Evolutionary conservation across 371 early-diverging fungal species (phyloP).

Genomic region (Actinomortierella wolfii): DNA sequence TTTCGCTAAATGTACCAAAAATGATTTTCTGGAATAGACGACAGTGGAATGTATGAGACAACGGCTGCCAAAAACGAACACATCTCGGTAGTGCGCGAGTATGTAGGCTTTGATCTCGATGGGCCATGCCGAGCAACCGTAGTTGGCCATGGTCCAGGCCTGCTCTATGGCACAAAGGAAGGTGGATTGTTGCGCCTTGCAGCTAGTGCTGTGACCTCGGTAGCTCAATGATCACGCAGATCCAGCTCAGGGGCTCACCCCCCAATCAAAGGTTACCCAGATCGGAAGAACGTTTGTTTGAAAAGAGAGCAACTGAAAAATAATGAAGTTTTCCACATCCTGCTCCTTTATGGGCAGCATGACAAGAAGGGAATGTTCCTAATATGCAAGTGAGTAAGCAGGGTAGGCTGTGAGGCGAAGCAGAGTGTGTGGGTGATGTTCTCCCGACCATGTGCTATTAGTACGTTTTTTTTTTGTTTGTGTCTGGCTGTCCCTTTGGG

Average conservation of each 20-base stretch:
- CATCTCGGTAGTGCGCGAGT: constrained; percentile 32
- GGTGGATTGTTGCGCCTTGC: constrained; percentile 30
- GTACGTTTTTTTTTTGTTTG: constrained; percentile 2
- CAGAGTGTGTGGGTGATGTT: not conserved
- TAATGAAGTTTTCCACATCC: not conserved
- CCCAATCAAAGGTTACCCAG: not conserved
- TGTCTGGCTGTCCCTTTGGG: not conserved
- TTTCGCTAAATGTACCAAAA: not conserved
- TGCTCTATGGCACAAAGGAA: constrained; percentile 27
- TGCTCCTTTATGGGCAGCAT: too few relatives aligned
- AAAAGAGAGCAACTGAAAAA: not conserved
- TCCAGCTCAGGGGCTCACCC: too few relatives aligned
- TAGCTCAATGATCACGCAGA: not conserved
- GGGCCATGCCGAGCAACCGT: constrained; percentile 31
- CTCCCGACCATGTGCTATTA: not conserved
- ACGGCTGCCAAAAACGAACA: constrained; percentile 1
- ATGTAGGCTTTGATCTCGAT: constrained; percentile 46
- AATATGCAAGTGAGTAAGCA: not conserved
- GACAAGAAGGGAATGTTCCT: too few relatives aligned
- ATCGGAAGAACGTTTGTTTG: not conserved
- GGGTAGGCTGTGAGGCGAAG: constrained; percentile 1
- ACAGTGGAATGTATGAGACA: constrained; percentile 39
- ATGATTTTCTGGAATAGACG: constrained; percentile 17
- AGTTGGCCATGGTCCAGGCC: constrained; percentile 27
- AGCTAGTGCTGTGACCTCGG: constrained; percentile 12